A percentile compares a stretch with the other conserved stretches of the same genome.
These are phyloP conservation scores for Symbiodinium natans DNA, from an alignment of 73 alveolate genomes.

Conservation along the genomic window DNA sequence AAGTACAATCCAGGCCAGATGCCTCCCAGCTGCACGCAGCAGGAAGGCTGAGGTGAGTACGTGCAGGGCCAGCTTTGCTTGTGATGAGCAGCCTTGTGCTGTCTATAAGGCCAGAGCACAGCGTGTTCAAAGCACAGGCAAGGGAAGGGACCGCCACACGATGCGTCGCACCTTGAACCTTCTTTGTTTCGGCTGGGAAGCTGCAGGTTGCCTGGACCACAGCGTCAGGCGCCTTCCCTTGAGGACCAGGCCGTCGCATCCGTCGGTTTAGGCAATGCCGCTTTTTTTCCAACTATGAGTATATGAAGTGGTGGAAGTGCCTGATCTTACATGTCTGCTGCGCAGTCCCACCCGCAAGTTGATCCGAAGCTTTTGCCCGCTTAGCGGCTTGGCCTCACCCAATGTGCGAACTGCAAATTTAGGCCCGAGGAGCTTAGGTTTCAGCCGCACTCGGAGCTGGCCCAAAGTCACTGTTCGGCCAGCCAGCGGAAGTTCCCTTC, in stretches of 20 bases:
- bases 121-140: not conserved
- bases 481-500: not conserved
- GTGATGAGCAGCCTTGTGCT: not conserved
- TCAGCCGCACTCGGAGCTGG: not conserved
- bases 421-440: not conserved
- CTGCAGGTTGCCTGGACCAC: not conserved
- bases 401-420: too few relatives aligned
- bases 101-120: not conserved
- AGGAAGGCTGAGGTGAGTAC: too few relatives aligned
- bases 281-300: too few relatives aligned
- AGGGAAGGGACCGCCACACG: not conserved
- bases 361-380: too few relatives aligned
- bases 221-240: not conserved
- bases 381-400: too few relatives aligned
- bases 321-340: too few relatives aligned
- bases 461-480: slow-evolving; percentile 10
- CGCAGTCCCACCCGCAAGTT: too few relatives aligned
- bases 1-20: not conserved
- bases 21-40: not conserved
- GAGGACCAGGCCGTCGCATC: too few relatives aligned
- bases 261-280: not conserved
- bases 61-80: not conserved
- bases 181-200: too few relatives aligned
- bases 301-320: too few relatives aligned
- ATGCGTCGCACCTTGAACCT: not conserved